Conservation (phyloP, 176 grass and related monocot genomes). For the Paspalum notatum region DNA sequence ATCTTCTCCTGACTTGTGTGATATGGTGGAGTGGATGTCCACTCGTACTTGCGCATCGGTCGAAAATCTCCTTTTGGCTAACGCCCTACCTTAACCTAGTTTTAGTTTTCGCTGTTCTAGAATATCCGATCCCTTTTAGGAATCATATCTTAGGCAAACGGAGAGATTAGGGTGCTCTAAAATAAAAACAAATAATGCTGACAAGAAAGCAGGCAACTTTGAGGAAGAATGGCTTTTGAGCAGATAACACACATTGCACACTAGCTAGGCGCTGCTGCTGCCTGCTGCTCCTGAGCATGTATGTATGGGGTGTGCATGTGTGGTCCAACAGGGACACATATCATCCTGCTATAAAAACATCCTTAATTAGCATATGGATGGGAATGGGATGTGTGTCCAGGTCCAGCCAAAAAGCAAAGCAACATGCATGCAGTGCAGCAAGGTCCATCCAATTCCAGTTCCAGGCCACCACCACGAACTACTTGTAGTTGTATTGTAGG, state of each 20-base stretch:
- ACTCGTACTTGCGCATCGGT: conserved; percentile 34
- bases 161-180: background rate
- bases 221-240: conserved; percentile 20
- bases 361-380: no score
- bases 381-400: background rate
- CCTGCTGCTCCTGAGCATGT: background rate
- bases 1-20: background rate
- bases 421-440: no score
- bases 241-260: conserved; percentile 41
- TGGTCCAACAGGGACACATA: conserved; percentile 25
- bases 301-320: background rate
- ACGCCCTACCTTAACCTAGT: conserved; percentile 36
- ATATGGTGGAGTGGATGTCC: background rate
- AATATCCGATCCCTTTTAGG: conserved; percentile 48
- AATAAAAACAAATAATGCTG: conserved; percentile 9
- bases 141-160: conserved; percentile 49
- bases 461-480: background rate
- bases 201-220: conserved; percentile 43
- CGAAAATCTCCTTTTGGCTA: conserved; percentile 7
- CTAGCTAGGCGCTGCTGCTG: background rate
- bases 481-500: no score
- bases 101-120: background rate
- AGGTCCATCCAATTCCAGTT: background rate
- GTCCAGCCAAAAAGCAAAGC: background rate
- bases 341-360: no score